phyloP scores from a whole-genome alignment of 345 rosid species.

The Lenwebbia sp. region DNA sequence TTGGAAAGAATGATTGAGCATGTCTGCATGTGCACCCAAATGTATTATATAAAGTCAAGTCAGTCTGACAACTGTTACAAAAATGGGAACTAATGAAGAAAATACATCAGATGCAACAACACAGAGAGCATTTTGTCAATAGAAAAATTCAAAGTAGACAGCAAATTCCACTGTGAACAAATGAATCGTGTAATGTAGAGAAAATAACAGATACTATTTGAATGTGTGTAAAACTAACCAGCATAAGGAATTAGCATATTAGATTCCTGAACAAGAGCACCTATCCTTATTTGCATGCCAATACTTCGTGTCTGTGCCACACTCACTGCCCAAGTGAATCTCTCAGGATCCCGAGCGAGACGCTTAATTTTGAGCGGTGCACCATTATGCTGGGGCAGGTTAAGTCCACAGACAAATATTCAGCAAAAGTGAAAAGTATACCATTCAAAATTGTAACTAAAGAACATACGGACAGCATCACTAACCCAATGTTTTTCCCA shows the following conservation, averaged over 20 bases:
- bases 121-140: not conserved
- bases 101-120: not conserved
- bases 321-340: constrained; percentile 79
- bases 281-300: constrained; percentile 70
- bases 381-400: constrained; percentile 48
- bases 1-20: constrained; percentile 78
- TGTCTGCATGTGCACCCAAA: constrained; percentile 43
- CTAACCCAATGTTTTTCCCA: constrained; percentile 93
- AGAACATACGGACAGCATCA: not conserved
- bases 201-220: not conserved
- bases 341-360: constrained; percentile 72
- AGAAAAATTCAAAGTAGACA: not conserved
- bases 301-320: constrained; percentile 83
- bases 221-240: constrained; percentile 27
- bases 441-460: not conserved
- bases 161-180: not conserved
- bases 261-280: constrained; percentile 76
- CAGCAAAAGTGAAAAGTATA: not conserved
- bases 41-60: not conserved
- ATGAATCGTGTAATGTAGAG: not conserved
- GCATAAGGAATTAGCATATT: constrained; percentile 94
- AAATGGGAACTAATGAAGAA: not conserved
- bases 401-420: not conserved
- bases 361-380: constrained; percentile 87
- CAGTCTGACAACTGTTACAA: not conserved